These are phyloP conservation scores for Phytopythium oedochilum DNA, from an alignment of 352 stramenopile species.

Conservation along the genomic window DNA sequence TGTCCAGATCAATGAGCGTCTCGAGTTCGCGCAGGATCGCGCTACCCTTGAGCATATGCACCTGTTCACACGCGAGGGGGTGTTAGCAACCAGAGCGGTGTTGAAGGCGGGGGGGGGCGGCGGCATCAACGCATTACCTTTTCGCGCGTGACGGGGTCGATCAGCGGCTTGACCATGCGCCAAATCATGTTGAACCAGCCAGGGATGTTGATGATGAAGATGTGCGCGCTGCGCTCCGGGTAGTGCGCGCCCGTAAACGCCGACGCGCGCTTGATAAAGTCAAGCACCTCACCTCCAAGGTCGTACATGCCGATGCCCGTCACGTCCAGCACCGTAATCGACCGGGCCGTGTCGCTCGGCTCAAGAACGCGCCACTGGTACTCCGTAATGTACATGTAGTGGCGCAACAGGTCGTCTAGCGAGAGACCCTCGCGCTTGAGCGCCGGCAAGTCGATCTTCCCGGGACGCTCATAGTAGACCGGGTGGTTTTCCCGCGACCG, in stretches of 20 bases:
- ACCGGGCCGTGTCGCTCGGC: conserved; percentile 60
- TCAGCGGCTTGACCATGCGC: conserved; percentile 90
- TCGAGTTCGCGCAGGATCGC: conserved; percentile 70
- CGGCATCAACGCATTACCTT: no score
- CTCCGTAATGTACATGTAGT: conserved; percentile 93
- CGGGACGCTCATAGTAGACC: conserved; percentile 83
- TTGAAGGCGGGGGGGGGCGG: no score
- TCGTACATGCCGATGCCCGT: conserved; percentile 87
- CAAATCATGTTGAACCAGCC: conserved; percentile 94
- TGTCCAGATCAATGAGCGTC: conserved; percentile 60
- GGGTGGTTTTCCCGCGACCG: conserved; percentile 66
- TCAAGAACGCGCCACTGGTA: conserved; percentile 87
- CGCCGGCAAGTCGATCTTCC: conserved; percentile 83
- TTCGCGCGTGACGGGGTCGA: conserved; percentile 92
- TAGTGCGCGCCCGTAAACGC: conserved; percentile 91
- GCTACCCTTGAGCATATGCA: conserved; percentile 81
- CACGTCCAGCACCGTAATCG: conserved; percentile 82
- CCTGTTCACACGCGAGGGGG: conserved; percentile 21
- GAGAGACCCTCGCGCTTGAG: conserved; percentile 85
- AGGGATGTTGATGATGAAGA: conserved; percentile 95
- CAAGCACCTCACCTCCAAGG: conserved; percentile 80
- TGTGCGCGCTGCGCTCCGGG: conserved; percentile 91
- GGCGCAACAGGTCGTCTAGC: conserved; percentile 82
- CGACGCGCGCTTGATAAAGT: conserved; percentile 86
- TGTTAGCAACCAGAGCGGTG: no score